Evolutionary conservation across 2,329 filamentous ascomycete species (phyloP).

Genomic region (Malbranchea cinnamomea): DNA sequence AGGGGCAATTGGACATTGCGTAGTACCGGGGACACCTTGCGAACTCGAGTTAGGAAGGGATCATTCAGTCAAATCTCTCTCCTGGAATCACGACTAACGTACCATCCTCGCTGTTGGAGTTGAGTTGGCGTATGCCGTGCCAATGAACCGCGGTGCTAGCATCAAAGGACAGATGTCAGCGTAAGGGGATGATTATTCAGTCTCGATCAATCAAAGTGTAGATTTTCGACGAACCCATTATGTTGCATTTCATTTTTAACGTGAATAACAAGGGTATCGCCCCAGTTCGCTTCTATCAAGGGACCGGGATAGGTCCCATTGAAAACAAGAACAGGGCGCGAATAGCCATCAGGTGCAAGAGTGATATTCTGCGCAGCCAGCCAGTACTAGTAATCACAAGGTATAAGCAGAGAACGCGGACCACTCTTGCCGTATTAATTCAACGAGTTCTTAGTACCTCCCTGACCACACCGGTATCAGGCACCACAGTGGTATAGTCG

Average conservation of each 20-base stretch:
- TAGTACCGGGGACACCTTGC: slow-evolving; percentile 17
- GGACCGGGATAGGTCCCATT: slow-evolving; percentile 22
- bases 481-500: too few relatives aligned
- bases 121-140: slow-evolving; percentile 21
- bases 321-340: slow-evolving; percentile 7
- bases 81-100: too few relatives aligned
- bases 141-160: slow-evolving; percentile 10
- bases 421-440: too few relatives aligned
- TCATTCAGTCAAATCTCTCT: too few relatives aligned
- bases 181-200: too few relatives aligned
- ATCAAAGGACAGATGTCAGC: too few relatives aligned
- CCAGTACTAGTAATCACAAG: too few relatives aligned
- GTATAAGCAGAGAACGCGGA: too few relatives aligned
- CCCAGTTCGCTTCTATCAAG: slow-evolving; percentile 21
- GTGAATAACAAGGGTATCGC: slow-evolving; percentile 17
- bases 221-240: slow-evolving; percentile 3
- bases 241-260: slow-evolving; percentile 15
- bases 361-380: too few relatives aligned
- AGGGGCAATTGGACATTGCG: slow-evolving; percentile 26
- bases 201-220: too few relatives aligned
- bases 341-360: slow-evolving; percentile 3
- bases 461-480: too few relatives aligned
- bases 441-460: too few relatives aligned
- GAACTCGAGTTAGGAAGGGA: slow-evolving; percentile 5
- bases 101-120: slow-evolving; percentile 19